Percentiles rank a stretch among this genome's conserved stretches.
These are phyloP conservation scores for Zygoascus sp. DNA, from an alignment of 1,139 yeast species.

Conservation along the genomic window DNA sequence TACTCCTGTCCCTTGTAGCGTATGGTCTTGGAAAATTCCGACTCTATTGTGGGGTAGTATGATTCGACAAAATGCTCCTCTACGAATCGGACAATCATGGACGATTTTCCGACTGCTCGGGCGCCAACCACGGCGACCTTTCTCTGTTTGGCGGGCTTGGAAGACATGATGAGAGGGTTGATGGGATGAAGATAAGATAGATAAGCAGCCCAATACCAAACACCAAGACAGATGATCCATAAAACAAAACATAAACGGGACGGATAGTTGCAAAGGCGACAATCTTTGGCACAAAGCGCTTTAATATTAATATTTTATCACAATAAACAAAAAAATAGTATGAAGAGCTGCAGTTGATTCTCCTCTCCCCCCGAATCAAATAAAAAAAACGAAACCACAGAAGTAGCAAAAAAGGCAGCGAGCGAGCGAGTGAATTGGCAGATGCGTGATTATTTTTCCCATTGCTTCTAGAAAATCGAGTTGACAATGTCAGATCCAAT, in stretches of 20 bases:
- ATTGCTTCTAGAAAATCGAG: constrained; percentile 56
- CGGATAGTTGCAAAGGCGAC: too few relatives aligned
- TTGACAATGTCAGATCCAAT: constrained; percentile 84
- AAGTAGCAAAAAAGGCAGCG: too few relatives aligned
- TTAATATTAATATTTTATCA: neutral
- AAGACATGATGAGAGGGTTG: constrained; percentile 2
- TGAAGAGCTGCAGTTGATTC: too few relatives aligned
- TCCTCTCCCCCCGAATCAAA: too few relatives aligned
- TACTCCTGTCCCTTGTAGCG: constrained; percentile 62
- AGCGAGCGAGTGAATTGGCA: too few relatives aligned
- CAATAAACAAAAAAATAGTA: neutral
- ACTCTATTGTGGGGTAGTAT: constrained; percentile 88
- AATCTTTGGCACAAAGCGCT: too few relatives aligned
- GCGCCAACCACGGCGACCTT: constrained; percentile 87
- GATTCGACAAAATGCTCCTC: constrained; percentile 86
- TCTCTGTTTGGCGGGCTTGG: constrained; percentile 34
- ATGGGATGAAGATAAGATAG: neutral
- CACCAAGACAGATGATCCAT: neutral
- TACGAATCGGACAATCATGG: constrained; percentile 81
- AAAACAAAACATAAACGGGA: too few relatives aligned
- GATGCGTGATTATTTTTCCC: neutral
- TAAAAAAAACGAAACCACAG: too few relatives aligned
- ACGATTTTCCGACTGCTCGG: constrained; percentile 75
- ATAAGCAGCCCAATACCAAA: neutral
- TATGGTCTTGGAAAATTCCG: constrained; percentile 72